Evolutionary conservation across 805 yeast species (phyloP), one percentile per base, ranked within the genome.

Genomic region (Komagataella ulmi): DNA sequence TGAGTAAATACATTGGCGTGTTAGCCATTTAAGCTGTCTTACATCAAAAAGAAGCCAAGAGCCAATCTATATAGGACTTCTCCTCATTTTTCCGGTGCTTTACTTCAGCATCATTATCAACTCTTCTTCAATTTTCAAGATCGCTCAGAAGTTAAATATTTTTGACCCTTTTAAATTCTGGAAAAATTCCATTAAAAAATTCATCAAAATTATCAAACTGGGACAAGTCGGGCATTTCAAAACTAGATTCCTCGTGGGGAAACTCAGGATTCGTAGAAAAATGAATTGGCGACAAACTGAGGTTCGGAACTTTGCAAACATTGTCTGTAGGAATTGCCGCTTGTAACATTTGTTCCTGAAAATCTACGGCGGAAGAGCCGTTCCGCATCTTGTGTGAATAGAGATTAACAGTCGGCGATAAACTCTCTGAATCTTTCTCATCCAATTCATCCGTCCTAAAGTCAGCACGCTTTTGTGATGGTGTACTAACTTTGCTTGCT

Each of bases 191-290:
- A 50, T 73, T 76, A 62, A 78, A 78, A 60, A 78, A 78, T 50
- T 78, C 82, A 54, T 78, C 82, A 58, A 78, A 78, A 2, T 75
- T 73, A 51, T 70, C 72, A 57, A 77, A 75, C 48, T 71, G 71
- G 1, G 75, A 66, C 7, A 73, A 72, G 55, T 75, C 79, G 2
- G 77, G 77, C n/a, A 74, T 59, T 36, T 55, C 53, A 7, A 54
- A 45, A 7, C 52, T 23, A 19, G 47, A 24, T 7, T 24, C 47
- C 40, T 30, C 40, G 14, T 30, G 40, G 14, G 14, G 40, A 14
- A 10, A 30, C 12, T 30, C 40, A 30, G 40, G 14, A 6, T n/a
- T 45, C n/a, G 47, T 8, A 18, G 24, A n/a, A 17, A 21, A 21
- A 18, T 21, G n/a, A 45, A 14, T 24, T 17, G 47, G 47, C 3